A percentile compares a stretch with the other conserved stretches of the same genome.
Evolutionary conservation across 768 basidiomycete genomes (phyloP).

Genomic region (Phaeotremella skinneri): DNA sequence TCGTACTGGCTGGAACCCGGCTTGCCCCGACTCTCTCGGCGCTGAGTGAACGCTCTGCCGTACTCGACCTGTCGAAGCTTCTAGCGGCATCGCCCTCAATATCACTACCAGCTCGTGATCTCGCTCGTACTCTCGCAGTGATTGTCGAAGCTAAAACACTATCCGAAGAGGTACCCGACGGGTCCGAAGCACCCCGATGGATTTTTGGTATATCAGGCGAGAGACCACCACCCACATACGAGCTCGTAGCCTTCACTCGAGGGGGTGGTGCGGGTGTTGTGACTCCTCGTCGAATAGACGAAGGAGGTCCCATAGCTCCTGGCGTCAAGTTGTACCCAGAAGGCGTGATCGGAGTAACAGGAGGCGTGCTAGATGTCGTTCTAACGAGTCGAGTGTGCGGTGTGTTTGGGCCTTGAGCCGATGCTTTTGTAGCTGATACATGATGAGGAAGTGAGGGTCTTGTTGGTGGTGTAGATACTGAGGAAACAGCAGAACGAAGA

Average conservation of each 20-base stretch:
- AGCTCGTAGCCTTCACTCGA: neutral
- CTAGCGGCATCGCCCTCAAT: neutral
- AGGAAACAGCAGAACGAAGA: neutral
- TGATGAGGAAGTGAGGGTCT: neutral
- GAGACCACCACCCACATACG: neutral
- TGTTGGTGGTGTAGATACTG: neutral
- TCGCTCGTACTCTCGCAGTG: neutral
- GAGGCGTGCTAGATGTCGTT: neutral
- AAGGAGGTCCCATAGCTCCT: neutral
- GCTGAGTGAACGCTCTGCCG: neutral
- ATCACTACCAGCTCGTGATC: neutral
- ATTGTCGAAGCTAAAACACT: neutral
- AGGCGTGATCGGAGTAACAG: neutral
- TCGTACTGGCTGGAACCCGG: neutral
- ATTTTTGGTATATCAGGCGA: neutral
- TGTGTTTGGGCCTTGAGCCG: neutral
- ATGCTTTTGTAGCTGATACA: neutral
- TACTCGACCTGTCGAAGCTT: neutral
- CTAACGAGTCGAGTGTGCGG: neutral
- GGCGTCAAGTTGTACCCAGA: neutral
- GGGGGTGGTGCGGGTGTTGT: neutral
- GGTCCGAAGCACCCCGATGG: neutral
- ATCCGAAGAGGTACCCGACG: neutral
- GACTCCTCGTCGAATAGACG: neutral
- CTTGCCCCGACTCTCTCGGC: neutral